A percentile compares a stretch with the other conserved stretches of the same genome.
Conservation (phyloP, 345 rosid species). For the Kandelia obovata region DNA sequence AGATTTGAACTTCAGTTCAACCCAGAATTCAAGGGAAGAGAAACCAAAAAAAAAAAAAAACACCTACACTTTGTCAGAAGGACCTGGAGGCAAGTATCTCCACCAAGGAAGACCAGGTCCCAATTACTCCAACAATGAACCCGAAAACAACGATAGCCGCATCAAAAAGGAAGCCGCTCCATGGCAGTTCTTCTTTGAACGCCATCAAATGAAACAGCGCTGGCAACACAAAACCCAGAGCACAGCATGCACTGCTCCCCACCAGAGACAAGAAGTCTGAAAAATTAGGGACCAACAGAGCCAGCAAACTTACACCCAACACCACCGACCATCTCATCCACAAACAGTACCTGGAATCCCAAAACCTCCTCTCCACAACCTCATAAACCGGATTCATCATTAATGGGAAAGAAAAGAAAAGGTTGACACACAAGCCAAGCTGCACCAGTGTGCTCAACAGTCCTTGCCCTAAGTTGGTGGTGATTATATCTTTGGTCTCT, state of each 20-base stretch:
- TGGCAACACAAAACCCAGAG: constrained; percentile 65
- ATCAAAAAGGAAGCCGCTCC: constrained; percentile 37
- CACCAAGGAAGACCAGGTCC: constrained; percentile 54
- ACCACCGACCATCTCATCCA: constrained; percentile 69
- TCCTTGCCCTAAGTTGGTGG: constrained; percentile 63
- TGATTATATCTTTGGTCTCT: constrained; percentile 63
- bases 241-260: constrained; percentile 68
- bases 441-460: constrained; percentile 54
- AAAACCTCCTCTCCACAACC: constrained; percentile 55
- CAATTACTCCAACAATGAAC: constrained; percentile 39
- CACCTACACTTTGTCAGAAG: background rate
- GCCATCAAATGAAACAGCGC: constrained; percentile 53
- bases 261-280: constrained; percentile 76
- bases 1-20: too few species aligned
- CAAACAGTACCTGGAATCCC: constrained; percentile 42
- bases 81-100: constrained; percentile 47
- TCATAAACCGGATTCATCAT: constrained; percentile 90
- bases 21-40: background rate
- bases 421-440: constrained; percentile 56
- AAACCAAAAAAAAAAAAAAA: background rate
- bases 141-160: constrained; percentile 42
- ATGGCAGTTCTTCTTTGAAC: constrained; percentile 47
- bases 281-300: constrained; percentile 64
- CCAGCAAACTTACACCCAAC: constrained; percentile 53
- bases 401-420: constrained; percentile 64